These are phyloP conservation scores for Tephrocybe sp. DNA, from an alignment of 768 basidiomycete species.

Conservation along the genomic window DNA sequence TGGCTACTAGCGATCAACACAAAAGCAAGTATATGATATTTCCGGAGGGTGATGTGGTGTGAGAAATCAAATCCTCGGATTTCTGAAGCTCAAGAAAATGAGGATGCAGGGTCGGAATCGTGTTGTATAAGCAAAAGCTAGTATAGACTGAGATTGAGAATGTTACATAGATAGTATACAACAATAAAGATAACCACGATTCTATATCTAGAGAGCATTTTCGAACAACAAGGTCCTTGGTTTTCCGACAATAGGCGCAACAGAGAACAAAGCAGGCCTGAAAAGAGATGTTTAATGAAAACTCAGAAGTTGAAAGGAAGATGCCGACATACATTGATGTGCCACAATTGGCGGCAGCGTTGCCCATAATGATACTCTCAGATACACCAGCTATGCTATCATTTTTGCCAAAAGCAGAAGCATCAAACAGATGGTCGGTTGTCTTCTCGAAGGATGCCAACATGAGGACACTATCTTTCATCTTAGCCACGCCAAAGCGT, in stretches of 20 bases:
- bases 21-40: neutral
- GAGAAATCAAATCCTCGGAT: neutral
- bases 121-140: no score
- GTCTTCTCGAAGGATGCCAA: slow-evolving; percentile 99
- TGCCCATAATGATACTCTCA: slow-evolving; percentile 99
- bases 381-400: slow-evolving; percentile 96
- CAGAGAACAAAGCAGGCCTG: slow-evolving; percentile 50
- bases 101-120: neutral
- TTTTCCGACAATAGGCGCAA: slow-evolving; percentile 42
- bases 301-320: slow-evolving; percentile 1
- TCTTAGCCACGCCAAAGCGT: slow-evolving; percentile 97
- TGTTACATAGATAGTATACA: slow-evolving; percentile 10
- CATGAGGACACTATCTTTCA: slow-evolving; percentile 99
- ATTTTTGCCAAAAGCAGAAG: slow-evolving; percentile 92
- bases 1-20: neutral
- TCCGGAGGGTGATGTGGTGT: neutral
- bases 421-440: slow-evolving; percentile 98
- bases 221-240: slow-evolving; percentile 51
- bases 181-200: slow-evolving; percentile 5
- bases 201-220: slow-evolving; percentile 31
- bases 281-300: slow-evolving; percentile 3
- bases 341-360: slow-evolving; percentile 90
- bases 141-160: slow-evolving; percentile 2
- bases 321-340: slow-evolving; percentile 74
- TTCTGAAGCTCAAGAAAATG: neutral